A percentile compares a stretch with the other conserved stretches of the same genome.
Conservation (phyloP, 805 yeast species). For the Myxozyma melibiosi region DNA sequence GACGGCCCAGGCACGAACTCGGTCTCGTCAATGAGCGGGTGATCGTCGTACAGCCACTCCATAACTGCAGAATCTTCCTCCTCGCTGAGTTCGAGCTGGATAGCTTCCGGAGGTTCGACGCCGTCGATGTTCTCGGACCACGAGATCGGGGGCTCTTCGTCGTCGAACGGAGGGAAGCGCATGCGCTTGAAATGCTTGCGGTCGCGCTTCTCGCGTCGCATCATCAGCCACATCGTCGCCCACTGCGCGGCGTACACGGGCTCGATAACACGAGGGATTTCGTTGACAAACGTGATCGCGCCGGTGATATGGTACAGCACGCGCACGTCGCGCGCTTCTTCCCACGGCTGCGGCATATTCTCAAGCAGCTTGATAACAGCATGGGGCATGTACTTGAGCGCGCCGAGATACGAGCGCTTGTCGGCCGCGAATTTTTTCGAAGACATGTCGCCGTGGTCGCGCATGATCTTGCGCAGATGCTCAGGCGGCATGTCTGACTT, state of each 20-base stretch:
- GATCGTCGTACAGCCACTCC: conserved; percentile 81
- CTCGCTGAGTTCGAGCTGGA: conserved; percentile 65
- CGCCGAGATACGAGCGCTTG: conserved; percentile 84
- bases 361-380: conserved; percentile 86
- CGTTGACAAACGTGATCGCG: conserved; percentile 93
- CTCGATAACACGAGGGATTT: conserved; percentile 85
- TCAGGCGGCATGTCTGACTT: conserved; percentile 91
- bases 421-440: conserved; percentile 78
- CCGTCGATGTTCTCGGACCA: conserved; percentile 81
- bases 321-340: conserved; percentile 75
- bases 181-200: conserved; percentile 86
- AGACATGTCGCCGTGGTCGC: conserved; percentile 82
- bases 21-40: conserved; percentile 65
- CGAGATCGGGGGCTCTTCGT: conserved; percentile 89
- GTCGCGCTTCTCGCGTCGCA: conserved; percentile 93
- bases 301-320: conserved; percentile 91
- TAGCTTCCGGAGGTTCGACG: conserved; percentile 70
- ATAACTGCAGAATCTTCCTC: conserved; percentile 60
- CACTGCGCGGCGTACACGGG: conserved; percentile 93
- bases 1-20: conserved; percentile 72
- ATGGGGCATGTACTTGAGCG: conserved; percentile 93
- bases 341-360: conserved; percentile 99
- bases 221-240: conserved; percentile 89
- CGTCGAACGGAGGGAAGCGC: conserved; percentile 95
- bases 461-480: conserved; percentile 80